A percentile compares a stretch with the other conserved stretches of the same genome.
phyloP scores from a whole-genome alignment of 805 yeast species.

The Wickerhamiella spandovensis region DNA sequence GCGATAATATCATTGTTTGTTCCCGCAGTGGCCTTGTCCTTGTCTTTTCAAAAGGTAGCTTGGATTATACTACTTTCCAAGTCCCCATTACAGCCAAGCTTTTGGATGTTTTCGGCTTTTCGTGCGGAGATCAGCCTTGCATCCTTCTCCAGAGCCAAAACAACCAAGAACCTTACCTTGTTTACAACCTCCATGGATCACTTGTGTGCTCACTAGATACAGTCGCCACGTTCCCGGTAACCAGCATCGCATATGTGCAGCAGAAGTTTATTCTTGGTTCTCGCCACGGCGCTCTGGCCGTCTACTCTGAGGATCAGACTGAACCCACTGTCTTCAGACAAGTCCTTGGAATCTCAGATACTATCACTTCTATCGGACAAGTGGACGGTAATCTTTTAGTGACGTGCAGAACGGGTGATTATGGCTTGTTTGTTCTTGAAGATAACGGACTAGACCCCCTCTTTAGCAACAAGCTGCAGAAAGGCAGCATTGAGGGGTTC shows the following conservation, averaged over 20 bases:
- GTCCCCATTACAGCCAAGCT: conserved; percentile 27
- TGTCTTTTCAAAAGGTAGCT: neutral
- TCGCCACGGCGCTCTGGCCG: conserved; percentile 50
- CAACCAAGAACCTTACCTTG: conserved; percentile 36
- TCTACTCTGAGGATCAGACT: conserved; percentile 27
- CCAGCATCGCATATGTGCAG: conserved; percentile 33
- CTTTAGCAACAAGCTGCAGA: conserved; percentile 45
- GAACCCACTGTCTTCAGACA: neutral
- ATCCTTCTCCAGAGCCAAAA: conserved; percentile 55
- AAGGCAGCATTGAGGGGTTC: conserved; percentile 76
- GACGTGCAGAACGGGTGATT: conserved; percentile 19
- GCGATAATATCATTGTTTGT: neutral
- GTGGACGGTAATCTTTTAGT: conserved; percentile 3
- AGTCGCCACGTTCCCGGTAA: conserved; percentile 31
- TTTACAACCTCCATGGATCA: conserved; percentile 16
- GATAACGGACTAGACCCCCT: conserved; percentile 2
- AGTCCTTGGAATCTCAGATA: conserved; percentile 12
- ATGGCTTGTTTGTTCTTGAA: conserved; percentile 10
- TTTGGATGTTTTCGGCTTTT: conserved; percentile 16
- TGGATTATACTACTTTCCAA: conserved; percentile 6
- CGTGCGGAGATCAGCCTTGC: conserved; percentile 9
- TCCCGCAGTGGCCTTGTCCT: neutral
- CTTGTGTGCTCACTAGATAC: neutral
- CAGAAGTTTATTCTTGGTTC: conserved; percentile 50
- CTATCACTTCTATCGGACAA: conserved; percentile 17